Evolutionary conservation across 208 protist species (phyloP).

Genomic region (Leishmania gerbilli): DNA sequence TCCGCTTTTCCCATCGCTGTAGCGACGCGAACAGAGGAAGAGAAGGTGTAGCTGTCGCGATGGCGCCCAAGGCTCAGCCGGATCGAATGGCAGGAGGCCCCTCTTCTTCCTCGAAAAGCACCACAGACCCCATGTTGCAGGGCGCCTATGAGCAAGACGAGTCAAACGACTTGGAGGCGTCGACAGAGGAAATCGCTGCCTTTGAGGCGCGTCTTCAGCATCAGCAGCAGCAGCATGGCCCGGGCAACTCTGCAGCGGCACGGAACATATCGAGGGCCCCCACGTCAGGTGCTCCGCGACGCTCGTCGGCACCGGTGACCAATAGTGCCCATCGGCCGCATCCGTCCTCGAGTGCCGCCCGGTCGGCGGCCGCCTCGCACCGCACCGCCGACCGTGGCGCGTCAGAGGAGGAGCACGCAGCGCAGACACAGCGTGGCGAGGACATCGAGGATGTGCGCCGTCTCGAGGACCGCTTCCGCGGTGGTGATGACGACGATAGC

Average conservation of each 20-base stretch:
- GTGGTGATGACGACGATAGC: constrained; percentile 37
- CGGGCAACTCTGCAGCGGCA: constrained; percentile 1
- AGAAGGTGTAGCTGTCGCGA: background rate
- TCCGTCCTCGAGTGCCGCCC: background rate
- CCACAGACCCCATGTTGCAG: constrained; percentile 59
- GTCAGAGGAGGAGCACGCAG: constrained; percentile 50
- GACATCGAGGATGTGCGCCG: constrained; percentile 65
- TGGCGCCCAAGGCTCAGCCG: constrained; percentile 23
- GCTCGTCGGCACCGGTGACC: background rate
- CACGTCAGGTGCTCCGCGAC: background rate
- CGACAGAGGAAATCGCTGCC: constrained; percentile 47
- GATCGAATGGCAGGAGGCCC: constrained; percentile 1
- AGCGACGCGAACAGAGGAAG: background rate
- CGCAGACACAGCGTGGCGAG: constrained; percentile 39
- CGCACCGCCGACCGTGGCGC: constrained; percentile 5
- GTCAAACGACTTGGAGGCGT: constrained; percentile 34
- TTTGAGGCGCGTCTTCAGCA: constrained; percentile 50
- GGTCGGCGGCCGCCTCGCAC: background rate
- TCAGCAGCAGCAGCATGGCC: constrained; percentile 5
- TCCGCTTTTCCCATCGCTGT: background rate
- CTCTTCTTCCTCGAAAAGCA: constrained; percentile 6
- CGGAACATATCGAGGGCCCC: background rate
- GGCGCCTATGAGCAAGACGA: constrained; percentile 68
- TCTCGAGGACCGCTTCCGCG: constrained; percentile 36
- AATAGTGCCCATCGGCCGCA: background rate